Base-by-base conservation (phyloP, 140 eudicot genomes). In the Bidens hawaiensis region DNA sequence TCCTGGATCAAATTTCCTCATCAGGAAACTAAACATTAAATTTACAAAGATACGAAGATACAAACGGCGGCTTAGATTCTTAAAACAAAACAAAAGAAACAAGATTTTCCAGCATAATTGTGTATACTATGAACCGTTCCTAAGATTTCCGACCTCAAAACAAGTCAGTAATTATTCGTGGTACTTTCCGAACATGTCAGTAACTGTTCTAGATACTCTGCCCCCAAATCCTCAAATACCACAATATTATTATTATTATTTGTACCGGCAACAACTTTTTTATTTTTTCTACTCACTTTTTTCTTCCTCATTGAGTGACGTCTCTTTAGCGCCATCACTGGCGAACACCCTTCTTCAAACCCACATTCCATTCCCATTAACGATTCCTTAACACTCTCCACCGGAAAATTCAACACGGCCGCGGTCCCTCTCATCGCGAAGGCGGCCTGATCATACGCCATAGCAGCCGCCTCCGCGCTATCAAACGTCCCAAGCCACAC, bases 141-240 rank as follows among this genome's bases (percentile, higher is more conserved):
- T 36, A 36, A 36, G 12, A 36, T 36, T 36, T 36, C 43, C n/a
- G 43, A 36, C 43, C 43, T 8, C 43, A 36, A 10, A 36, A 36
- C 14, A 34, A 34, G 43, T 36, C 43, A 36, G 1, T 36, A 36
- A 36, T 36, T 10, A 36, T 36, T 36, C 43, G 12, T 36, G 14
- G 43, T 56, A 66, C 38, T 56, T 45, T 78, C 79, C 3, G 84
- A 79, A 25, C 59, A 64, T 58, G 50, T 60, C 49, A 90, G 68
- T n/a, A 86, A 46, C 51, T 78, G 60, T 64, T 90, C 97, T 50
- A 90, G 77, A 60, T 83, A 89, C 11, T 83, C 97, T 1, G 85
- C 87, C 16, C 97, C 97, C 81, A 89, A 83, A 71, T 89, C 97
- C 64, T 89, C 95, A 50, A 89, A 68, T 0, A 86, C 89, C 18